These are phyloP conservation scores for Kodamaea neixiangensis DNA, from an alignment of 805 yeast species.

Conservation along the genomic window DNA sequence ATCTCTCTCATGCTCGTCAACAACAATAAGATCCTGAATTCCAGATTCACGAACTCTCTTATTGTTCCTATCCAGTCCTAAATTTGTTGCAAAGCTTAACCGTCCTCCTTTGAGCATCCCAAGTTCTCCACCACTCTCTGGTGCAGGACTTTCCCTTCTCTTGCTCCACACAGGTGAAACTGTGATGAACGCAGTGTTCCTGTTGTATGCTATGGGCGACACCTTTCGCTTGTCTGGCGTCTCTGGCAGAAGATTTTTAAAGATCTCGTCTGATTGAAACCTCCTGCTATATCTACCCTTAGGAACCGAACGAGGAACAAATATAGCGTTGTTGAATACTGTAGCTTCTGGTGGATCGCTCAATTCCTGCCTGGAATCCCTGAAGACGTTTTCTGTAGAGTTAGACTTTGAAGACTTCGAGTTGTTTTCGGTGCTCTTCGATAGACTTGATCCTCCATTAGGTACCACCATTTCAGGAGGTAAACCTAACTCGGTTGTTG, in stretches of 20 bases:
- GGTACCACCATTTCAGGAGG: no score
- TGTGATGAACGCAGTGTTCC: background rate
- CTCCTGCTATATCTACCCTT: constrained; percentile 3
- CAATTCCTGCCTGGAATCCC: background rate
- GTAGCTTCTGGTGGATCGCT: background rate
- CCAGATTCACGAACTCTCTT: background rate
- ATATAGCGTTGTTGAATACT: constrained; percentile 9
- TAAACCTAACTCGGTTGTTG: no score
- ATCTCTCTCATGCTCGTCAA: background rate
- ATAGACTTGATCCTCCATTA: no score
- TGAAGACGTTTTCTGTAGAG: no score
- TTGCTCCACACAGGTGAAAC: background rate
- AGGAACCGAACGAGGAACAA: constrained; percentile 8
- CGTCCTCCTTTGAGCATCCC: background rate
- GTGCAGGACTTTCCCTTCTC: no score
- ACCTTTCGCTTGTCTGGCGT: background rate
- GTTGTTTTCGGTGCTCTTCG: no score
- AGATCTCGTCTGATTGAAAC: constrained; percentile 6
- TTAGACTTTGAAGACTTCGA: background rate
- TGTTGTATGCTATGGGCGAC: background rate
- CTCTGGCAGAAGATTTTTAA: constrained; percentile 2
- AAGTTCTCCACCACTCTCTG: no score
- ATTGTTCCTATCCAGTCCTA: background rate
- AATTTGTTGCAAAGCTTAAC: background rate
- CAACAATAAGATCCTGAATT: background rate